Base-by-base conservation (phyloP, 495 filamentous ascomycete species). In the Penicillium ucsense region DNA sequence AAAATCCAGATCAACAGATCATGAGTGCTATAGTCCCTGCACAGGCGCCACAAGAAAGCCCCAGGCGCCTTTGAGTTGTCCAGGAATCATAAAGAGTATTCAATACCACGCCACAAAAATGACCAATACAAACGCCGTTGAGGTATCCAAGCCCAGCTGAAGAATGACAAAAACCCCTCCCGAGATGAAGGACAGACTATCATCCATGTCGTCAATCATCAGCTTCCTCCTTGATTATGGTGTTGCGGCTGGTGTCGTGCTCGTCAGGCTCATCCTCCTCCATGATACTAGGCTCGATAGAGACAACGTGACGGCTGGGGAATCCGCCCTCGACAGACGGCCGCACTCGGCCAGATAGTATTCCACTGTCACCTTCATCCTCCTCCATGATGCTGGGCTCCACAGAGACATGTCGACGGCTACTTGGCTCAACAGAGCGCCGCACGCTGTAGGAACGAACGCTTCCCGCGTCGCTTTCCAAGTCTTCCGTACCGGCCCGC, bases 191-290 rank as follows among this genome's bases (percentile, higher is more conserved):
- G 40, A 35, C 20, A 45, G 47, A 49, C 30, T 7, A 43, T 8
- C 50, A 53, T 56, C 34, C 50, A 49, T 20, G 4, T 58, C 58
- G 62, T 54, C 47, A 58, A 43, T 60, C 55, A 45, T 65, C 65
- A 64, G 63, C 36, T 41, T 84, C 83, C 62, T 65, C 63, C 49
- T 77, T 75, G 47, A 74, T 67, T 6, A 68, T 49, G 29, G 68
- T 70, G 29, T 54, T 55, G 63, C 75, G 40, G 63, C 77, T 57
- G 56, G 84, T 59, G 52, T 82, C 55, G 49, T 84, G 49, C 41
- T 80, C 51, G 43, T 83, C 49, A 59, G 81, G 60, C 76, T 79
- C 59, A 60, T 83, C 60, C 45, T 81, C 55, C 31, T 67, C 64
- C 54, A 64, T 64, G 11, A 67, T 67, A 32, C 62, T 67, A 12